Evolutionary conservation across 768 basidiomycete species (phyloP).

Genomic region (Tricholoma flavovirens): DNA sequence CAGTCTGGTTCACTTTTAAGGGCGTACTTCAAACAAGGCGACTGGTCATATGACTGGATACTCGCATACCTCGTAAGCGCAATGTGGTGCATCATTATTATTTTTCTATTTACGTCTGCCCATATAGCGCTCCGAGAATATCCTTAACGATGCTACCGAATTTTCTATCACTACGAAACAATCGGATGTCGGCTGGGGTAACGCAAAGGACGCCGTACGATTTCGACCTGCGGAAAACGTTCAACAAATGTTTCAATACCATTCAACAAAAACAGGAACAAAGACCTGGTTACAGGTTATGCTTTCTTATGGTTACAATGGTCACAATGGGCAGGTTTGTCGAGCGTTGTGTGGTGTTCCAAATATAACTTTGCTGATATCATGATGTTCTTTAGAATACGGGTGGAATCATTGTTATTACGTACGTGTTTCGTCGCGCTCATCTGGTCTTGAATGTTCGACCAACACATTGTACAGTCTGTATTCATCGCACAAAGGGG

Average conservation of each 20-base stretch:
- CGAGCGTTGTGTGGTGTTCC: background rate
- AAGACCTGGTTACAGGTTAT: background rate
- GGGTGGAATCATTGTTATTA: background rate
- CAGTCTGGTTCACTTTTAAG: background rate
- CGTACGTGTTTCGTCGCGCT: background rate
- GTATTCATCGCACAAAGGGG: conserved; percentile 32
- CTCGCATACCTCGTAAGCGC: background rate
- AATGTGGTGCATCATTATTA: background rate
- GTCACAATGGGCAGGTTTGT: background rate
- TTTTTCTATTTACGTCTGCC: background rate
- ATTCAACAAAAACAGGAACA: background rate
- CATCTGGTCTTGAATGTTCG: background rate
- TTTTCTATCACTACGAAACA: background rate
- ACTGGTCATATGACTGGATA: background rate
- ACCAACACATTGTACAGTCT: conserved; percentile 21
- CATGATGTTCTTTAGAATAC: background rate
- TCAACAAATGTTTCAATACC: background rate
- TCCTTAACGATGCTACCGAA: background rate
- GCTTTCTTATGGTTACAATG: background rate
- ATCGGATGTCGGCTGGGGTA: background rate
- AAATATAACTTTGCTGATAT: background rate
- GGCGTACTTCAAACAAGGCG: background rate
- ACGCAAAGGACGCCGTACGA: background rate
- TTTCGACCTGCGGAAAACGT: background rate
- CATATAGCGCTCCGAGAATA: background rate